A percentile compares a stretch with the other conserved stretches of the same genome.
These are phyloP conservation scores for Talaromyces sp. DNA, from an alignment of 2,329 filamentous ascomycete genomes.

Conservation along the genomic window DNA sequence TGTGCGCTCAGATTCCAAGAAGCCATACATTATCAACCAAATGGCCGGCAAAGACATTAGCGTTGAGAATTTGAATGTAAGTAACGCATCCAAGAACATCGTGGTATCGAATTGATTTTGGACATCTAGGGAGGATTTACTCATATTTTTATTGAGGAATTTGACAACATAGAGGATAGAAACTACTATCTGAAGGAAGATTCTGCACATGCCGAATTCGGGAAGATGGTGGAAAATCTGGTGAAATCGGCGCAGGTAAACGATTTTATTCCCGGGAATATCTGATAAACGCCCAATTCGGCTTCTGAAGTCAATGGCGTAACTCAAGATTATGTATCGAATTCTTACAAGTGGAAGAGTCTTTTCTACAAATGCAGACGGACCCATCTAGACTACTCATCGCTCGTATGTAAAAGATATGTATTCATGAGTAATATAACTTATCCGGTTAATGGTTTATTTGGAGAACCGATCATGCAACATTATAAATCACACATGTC, in stretches of 20 bases:
- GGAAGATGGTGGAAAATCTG: not conserved
- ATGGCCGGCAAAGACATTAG: not conserved
- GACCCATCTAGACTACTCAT: too few relatives aligned
- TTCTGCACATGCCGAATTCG: not conserved
- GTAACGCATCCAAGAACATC: not conserved
- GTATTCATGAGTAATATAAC: too few relatives aligned
- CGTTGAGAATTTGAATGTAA: not conserved
- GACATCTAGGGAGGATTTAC: not conserved
- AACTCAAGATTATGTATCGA: too few relatives aligned
- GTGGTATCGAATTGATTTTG: not conserved
- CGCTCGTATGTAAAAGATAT: too few relatives aligned
- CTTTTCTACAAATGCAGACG: too few relatives aligned
- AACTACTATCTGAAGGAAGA: not conserved
- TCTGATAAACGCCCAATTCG: not conserved
- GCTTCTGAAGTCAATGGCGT: not conserved
- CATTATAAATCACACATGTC: too few relatives aligned
- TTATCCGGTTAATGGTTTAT: too few relatives aligned
- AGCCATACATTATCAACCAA: too few relatives aligned
- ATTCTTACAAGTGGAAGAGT: too few relatives aligned
- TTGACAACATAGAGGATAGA: not conserved
- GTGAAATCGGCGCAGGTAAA: not conserved
- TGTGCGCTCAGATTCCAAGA: too few relatives aligned
- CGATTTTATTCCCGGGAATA: not conserved
- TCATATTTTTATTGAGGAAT: not conserved
- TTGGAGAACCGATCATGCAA: too few relatives aligned